Conservation (phyloP, 768 basidiomycete genomes). For the Tylopilus sp. region DNA sequence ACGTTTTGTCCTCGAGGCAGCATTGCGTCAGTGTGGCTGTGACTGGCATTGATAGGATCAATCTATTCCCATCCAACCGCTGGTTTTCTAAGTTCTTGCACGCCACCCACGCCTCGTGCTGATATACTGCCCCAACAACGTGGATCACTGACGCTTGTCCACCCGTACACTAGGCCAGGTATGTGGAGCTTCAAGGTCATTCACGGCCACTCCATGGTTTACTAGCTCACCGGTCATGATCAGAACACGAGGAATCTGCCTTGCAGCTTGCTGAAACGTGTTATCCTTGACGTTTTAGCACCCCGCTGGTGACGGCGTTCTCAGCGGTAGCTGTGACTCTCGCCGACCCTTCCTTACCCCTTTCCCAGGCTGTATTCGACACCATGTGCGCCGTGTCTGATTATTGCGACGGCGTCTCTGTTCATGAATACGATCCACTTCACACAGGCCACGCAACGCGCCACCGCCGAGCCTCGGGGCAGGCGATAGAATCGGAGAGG, state of each 20-base stretch:
- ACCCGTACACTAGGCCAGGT: not conserved
- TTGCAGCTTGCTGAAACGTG: slow-evolving; percentile 5
- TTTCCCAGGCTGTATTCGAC: not conserved
- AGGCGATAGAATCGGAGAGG: slow-evolving; percentile 55
- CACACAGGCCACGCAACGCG: slow-evolving; percentile 19
- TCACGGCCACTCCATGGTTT: not conserved
- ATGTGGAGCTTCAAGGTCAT: not conserved
- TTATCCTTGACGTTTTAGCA: slow-evolving; percentile 1
- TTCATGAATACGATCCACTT: slow-evolving; percentile 1
- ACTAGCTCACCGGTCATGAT: slow-evolving; percentile 1
- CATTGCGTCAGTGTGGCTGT: slow-evolving; percentile 17
- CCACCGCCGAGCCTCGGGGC: slow-evolving; percentile 27
- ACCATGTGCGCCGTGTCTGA: slow-evolving; percentile 17
- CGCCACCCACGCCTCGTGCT: slow-evolving; percentile 6
- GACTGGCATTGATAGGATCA: not conserved
- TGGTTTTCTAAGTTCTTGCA: not conserved
- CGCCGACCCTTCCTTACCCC: not conserved
- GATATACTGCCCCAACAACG: slow-evolving; percentile 1
- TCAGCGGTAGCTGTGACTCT: slow-evolving; percentile 1
- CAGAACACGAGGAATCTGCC: slow-evolving; percentile 18
- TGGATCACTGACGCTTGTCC: not conserved
- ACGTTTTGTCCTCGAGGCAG: slow-evolving; percentile 26
- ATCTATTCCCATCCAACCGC: not conserved
- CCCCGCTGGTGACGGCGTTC: slow-evolving; percentile 3
- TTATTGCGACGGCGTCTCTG: slow-evolving; percentile 1